These are phyloP conservation scores for Crucihimalaya himalaica DNA, from an alignment of 345 rosid species.

Conservation along the genomic window DNA sequence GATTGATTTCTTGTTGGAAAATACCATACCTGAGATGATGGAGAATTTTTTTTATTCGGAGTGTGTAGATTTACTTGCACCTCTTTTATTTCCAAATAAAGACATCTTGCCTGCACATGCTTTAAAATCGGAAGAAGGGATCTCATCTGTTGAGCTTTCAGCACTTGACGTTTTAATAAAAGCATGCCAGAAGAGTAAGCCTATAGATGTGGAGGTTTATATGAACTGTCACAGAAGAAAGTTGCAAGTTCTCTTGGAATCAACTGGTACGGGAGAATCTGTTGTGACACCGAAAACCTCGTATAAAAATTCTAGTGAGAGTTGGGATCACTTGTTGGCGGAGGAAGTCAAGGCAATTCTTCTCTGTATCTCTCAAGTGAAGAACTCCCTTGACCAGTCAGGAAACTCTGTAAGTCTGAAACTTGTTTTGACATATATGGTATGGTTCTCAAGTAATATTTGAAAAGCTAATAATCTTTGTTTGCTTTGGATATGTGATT, in stretches of 20 bases:
- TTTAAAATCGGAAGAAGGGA: slow-evolving; percentile 46
- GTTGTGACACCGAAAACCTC: slow-evolving; percentile 43
- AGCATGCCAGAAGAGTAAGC: slow-evolving; percentile 70
- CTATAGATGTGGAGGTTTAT: slow-evolving; percentile 61
- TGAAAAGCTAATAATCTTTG: slow-evolving; percentile 2
- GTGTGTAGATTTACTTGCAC: slow-evolving; percentile 68
- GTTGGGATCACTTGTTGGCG: slow-evolving; percentile 59
- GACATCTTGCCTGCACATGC: slow-evolving; percentile 46
- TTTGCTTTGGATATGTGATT: slow-evolving; percentile 28
- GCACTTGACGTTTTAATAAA: slow-evolving; percentile 70
- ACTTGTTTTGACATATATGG: slow-evolving; percentile 4
- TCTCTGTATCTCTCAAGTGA: slow-evolving; percentile 60
- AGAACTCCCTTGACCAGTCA: slow-evolving; percentile 57
- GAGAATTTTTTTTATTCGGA: slow-evolving; percentile 71
- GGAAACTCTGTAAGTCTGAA: slow-evolving; percentile 61
- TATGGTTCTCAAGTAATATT: slow-evolving; percentile 19
- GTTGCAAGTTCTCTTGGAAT: slow-evolving; percentile 66
- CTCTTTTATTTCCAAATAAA: slow-evolving; percentile 67
- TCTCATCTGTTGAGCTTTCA: slow-evolving; percentile 61
- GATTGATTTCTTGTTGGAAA: slow-evolving; percentile 73
- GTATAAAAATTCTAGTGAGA: slow-evolving; percentile 49
- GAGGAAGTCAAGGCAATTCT: slow-evolving; percentile 83
- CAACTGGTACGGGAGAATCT: slow-evolving; percentile 55
- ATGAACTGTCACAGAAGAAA: slow-evolving; percentile 78
- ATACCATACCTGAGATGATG: slow-evolving; percentile 66